Conservation (phyloP, 1,284 basidiomycete species). For the Bjerkandera adusta region DNA sequence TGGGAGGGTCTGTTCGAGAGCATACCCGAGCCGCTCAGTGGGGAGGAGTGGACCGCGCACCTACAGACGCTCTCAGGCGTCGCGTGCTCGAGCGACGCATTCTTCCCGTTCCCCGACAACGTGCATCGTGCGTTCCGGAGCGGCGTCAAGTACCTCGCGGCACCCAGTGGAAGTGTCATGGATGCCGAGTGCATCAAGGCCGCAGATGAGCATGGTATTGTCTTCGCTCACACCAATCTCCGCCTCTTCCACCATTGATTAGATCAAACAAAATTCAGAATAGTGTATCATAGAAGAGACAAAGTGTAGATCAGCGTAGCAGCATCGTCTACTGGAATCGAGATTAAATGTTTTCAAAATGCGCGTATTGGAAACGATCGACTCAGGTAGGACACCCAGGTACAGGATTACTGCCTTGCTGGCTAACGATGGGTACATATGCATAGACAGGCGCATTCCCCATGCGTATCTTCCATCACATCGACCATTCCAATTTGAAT, state of each 20-base stretch:
- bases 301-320: not conserved
- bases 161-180: slow-evolving; percentile 97
- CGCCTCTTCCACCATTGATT: slow-evolving; percentile 80
- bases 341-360: too few relatives aligned
- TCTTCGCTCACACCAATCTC: slow-evolving; percentile 84
- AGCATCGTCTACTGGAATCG: not conserved
- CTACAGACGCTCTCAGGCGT: slow-evolving; percentile 77
- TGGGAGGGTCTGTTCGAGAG: slow-evolving; percentile 91
- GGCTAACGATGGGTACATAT: too few relatives aligned
- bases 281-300: not conserved
- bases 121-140: slow-evolving; percentile 92
- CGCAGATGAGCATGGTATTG: slow-evolving; percentile 87
- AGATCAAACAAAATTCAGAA: not conserved
- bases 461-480: too few relatives aligned
- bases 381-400: too few relatives aligned
- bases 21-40: slow-evolving; percentile 66
- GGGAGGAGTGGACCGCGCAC: slow-evolving; percentile 76
- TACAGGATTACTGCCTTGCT: too few relatives aligned
- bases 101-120: slow-evolving; percentile 99
- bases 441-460: too few relatives aligned
- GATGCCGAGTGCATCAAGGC: slow-evolving; percentile 94
- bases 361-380: too few relatives aligned
- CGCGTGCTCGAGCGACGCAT: slow-evolving; percentile 93
- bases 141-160: slow-evolving; percentile 91
- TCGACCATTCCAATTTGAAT: too few relatives aligned